Percentiles rank a stretch among this genome's conserved stretches.
These are phyloP conservation scores for Candida cerambycidarum DNA, from an alignment of 805 yeast genomes.

Conservation along the genomic window DNA sequence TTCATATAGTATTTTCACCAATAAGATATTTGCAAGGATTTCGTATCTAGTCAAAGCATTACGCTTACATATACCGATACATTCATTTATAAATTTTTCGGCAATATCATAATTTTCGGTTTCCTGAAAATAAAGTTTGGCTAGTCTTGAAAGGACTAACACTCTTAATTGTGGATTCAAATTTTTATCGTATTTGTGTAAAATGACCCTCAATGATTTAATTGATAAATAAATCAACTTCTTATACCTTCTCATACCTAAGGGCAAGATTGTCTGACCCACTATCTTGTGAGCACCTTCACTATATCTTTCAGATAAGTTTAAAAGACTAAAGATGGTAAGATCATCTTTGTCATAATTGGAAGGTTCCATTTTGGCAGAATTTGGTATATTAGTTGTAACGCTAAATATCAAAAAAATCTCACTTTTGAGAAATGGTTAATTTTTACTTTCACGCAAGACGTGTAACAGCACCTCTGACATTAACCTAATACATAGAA, in stretches of 20 bases:
- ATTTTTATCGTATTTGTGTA: constrained; percentile 25
- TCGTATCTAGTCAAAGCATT: constrained; percentile 3
- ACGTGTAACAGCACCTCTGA: too few relatives aligned
- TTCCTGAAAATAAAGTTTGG: constrained; percentile 39
- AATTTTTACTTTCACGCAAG: too few relatives aligned
- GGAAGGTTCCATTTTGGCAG: neutral
- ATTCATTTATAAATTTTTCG: constrained; percentile 17
- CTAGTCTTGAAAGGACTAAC: constrained; percentile 33
- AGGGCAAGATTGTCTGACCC: constrained; percentile 15
- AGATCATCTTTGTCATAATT: constrained; percentile 2
- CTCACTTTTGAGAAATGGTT: too few relatives aligned
- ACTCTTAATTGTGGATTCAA: constrained; percentile 35
- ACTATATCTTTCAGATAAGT: constrained; percentile 21
- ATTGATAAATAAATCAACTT: constrained; percentile 35
- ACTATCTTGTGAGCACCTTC: constrained; percentile 24
- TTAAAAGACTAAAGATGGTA: neutral
- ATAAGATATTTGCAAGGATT: constrained; percentile 2
- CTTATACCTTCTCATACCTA: constrained; percentile 23
- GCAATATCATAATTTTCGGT: constrained; percentile 44
- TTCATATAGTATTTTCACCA: constrained; percentile 3
- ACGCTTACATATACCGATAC: constrained; percentile 1
- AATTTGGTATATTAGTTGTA: too few relatives aligned
- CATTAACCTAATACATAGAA: neutral
- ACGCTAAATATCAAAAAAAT: too few relatives aligned
- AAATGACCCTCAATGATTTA: constrained; percentile 33